Percentiles rank a stretch among this genome's conserved stretches.
Evolutionary conservation across 108 stramenopile species (phyloP).

Genomic region (Aurantiochytrium sp.): DNA sequence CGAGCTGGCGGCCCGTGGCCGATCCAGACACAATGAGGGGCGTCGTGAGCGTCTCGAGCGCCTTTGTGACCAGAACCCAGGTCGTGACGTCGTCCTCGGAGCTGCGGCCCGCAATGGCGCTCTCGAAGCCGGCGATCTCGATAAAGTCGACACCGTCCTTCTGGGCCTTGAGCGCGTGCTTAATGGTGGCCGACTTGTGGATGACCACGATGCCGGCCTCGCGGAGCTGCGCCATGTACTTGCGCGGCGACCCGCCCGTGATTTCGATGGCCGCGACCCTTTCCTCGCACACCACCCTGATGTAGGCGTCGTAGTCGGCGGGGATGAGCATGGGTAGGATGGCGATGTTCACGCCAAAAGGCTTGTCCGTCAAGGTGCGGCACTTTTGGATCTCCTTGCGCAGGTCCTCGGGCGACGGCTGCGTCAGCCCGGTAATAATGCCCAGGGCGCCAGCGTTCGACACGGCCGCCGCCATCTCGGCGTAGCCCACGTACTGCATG

Average conservation of each 20-base stretch:
- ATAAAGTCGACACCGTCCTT: slow-evolving; percentile 8
- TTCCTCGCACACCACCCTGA: neutral
- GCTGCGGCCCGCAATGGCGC: neutral
- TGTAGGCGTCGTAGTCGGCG: slow-evolving; percentile 23
- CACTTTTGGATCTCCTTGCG: slow-evolving; percentile 30
- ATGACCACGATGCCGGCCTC: neutral
- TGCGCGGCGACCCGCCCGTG: neutral
- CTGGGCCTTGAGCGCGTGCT: slow-evolving; percentile 17
- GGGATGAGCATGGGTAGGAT: slow-evolving; percentile 19
- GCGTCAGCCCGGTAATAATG: neutral
- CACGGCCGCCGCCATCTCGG: slow-evolving; percentile 25
- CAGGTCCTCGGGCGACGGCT: slow-evolving; percentile 2
- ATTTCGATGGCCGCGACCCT: slow-evolving; percentile 17
- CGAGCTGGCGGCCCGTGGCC: neutral
- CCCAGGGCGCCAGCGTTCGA: slow-evolving; percentile 25
- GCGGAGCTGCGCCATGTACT: slow-evolving; percentile 30
- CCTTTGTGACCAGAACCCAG: slow-evolving; percentile 17
- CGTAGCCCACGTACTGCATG: slow-evolving; percentile 10
- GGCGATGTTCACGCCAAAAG: slow-evolving; percentile 16
- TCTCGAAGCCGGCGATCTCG: slow-evolving; percentile 26
- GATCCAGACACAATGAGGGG: slow-evolving; percentile 27
- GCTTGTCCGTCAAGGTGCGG: slow-evolving; percentile 18
- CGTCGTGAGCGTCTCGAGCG: neutral
- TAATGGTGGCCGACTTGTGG: slow-evolving; percentile 26
- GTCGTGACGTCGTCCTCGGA: slow-evolving; percentile 14